phyloP scores from a whole-genome alignment of 1,139 yeast species.

The Candida pseudocylindracea region DNA sequence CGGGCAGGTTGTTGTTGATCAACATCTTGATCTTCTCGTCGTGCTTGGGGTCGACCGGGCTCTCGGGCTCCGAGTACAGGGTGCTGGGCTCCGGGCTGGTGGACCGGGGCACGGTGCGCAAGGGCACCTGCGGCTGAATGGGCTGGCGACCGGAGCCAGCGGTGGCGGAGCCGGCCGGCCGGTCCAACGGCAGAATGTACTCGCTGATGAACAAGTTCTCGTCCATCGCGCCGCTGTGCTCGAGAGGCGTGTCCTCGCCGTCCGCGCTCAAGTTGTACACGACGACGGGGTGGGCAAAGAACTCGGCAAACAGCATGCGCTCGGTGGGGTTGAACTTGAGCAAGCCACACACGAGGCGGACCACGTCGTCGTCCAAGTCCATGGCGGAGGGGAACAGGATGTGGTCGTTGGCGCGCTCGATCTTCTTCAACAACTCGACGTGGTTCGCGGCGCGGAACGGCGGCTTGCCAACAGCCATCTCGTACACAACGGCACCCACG shows the following conservation, averaged over 20 bases:
- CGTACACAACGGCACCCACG: constrained; percentile 88
- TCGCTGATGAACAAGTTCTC: constrained; percentile 71
- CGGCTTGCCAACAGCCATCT: constrained; percentile 87
- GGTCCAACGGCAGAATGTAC: constrained; percentile 26
- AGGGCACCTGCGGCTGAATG: too few species aligned
- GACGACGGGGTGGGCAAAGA: constrained; percentile 46
- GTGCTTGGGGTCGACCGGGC: constrained; percentile 3
- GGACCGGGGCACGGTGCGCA: too few species aligned
- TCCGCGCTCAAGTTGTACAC: constrained; percentile 18
- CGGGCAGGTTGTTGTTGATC: constrained; percentile 19
- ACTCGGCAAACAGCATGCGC: constrained; percentile 72
- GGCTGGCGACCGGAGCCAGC: too few species aligned
- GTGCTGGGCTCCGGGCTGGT: background rate
- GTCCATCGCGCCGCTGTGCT: constrained; percentile 39
- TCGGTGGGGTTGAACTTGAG: constrained; percentile 72
- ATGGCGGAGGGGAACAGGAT: constrained; percentile 55
- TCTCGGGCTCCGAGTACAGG: background rate
- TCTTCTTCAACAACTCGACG: constrained; percentile 66
- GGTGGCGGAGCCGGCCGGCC: constrained; percentile 3
- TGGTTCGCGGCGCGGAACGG: constrained; percentile 91
- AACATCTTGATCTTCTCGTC: constrained; percentile 24
- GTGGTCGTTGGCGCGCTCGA: constrained; percentile 59
- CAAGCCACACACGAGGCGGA: constrained; percentile 25
- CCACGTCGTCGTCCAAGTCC: constrained; percentile 5
- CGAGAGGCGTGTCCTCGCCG: constrained; percentile 27